Base-by-base conservation (phyloP, 2,329 filamentous ascomycete species). In the Coniella lustricola region DNA sequence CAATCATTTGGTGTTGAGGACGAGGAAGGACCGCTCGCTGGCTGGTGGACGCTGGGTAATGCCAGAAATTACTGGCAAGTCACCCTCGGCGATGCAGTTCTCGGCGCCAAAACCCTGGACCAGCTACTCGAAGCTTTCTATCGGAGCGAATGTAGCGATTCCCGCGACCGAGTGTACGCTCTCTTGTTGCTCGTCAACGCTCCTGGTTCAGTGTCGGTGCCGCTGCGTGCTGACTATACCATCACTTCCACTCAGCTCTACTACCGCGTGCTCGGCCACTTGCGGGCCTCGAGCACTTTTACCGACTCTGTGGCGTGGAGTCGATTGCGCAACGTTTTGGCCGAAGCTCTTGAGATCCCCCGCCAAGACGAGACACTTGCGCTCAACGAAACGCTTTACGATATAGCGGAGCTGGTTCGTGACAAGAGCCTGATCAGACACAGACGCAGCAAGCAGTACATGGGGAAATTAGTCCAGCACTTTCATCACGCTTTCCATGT, bases 161-260 rank as follows among this genome's bases (percentile, higher is more conserved):
- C 34, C 8, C 46, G 46, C 17, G 46, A 49, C 18, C 39, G 40
- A 3, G 35, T 49, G 4, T 49, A 49, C 18, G 46, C 46, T 16
- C 40, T 49, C 7, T 29, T 49, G 40, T 44, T 39, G 16, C 34
- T 49, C 22, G 40, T 44, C 25, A 46, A 38, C 20, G 22, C 35
- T 18, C 34, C 22, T 10, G 17, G 25, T 7, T 13, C 46, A 14
- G 13, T 10, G 7, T 34, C 33, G 12, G 18, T 8, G 7, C 12
- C 34, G 2, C 34, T 49, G 17, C 40, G 20, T 20, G 39, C 46
- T 10, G 46, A 49, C 46, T 48, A 49, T 34, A 49, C 39, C 16
- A 49, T 49, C 22, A 20, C 46, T 18, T 14, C 40, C 22, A 31
- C 16, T 13, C 39, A 33, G 40, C 46, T 49, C 4, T 49, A 49